Conservation (phyloP, 768 basidiomycete species). For the Boletus edulis region DNA sequence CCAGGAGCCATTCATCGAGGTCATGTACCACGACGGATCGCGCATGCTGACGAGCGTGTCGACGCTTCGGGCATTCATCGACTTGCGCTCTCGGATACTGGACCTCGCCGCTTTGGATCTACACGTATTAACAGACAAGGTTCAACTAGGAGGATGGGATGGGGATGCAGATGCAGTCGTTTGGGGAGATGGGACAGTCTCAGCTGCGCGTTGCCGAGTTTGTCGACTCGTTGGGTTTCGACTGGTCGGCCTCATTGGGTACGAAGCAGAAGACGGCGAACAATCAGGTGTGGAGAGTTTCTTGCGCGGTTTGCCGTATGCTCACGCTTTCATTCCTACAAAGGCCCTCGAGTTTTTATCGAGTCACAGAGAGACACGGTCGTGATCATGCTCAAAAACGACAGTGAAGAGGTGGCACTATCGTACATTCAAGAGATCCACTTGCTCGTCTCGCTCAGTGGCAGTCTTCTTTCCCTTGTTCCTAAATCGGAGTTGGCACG, state of each 20-base stretch:
- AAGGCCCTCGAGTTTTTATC: conserved; percentile 68
- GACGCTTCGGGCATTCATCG: conserved; percentile 72
- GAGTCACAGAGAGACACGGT: conserved; percentile 81
- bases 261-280: conserved; percentile 61
- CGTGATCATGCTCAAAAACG: conserved; percentile 77
- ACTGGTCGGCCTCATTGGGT: conserved; percentile 72
- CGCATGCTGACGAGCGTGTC: conserved; percentile 66
- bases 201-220: too few relatives aligned
- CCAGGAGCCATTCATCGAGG: conserved; percentile 50
- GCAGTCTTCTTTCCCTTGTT: conserved; percentile 65
- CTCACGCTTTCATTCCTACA: neutral
- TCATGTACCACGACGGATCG: conserved; percentile 70
- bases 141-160: too few relatives aligned
- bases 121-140: too few relatives aligned
- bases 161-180: too few relatives aligned
- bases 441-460: conserved; percentile 71
- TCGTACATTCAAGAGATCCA: conserved; percentile 76
- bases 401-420: conserved; percentile 57
- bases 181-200: too few relatives aligned
- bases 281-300: conserved; percentile 52
- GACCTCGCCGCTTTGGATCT: conserved; percentile 86
- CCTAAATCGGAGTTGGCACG: conserved; percentile 78
- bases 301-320: neutral
- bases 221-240: too few relatives aligned
- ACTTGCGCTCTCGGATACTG: conserved; percentile 79